A percentile compares a stretch with the other conserved stretches of the same genome.
These are phyloP conservation scores for Cylindrotheca closterium DNA, from an alignment of 108 stramenopile genomes.

Conservation along the genomic window DNA sequence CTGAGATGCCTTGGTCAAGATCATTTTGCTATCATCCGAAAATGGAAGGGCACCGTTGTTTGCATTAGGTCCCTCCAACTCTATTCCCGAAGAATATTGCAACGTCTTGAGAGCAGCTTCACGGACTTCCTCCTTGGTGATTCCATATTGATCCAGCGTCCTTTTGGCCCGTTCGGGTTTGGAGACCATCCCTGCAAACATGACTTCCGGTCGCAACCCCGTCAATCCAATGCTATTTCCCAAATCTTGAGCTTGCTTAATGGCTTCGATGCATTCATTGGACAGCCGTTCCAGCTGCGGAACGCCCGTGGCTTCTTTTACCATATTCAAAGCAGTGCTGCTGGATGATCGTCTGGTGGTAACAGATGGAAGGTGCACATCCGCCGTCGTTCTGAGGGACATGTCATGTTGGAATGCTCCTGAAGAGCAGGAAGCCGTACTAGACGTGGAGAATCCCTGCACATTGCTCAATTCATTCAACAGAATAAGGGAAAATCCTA, in stretches of 20 bases:
- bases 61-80: slow-evolving; percentile 12
- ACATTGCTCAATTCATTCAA: too few relatives aligned
- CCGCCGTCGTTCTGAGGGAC: too few relatives aligned
- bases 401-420: too few relatives aligned
- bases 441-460: too few relatives aligned
- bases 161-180: slow-evolving; percentile 58
- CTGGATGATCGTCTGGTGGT: not conserved
- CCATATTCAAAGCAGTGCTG: not conserved
- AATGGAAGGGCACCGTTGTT: slow-evolving; percentile 63
- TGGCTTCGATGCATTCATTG: slow-evolving; percentile 63
- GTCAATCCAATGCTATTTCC: slow-evolving; percentile 55
- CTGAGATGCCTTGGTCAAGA: slow-evolving; percentile 42
- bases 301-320: not conserved
- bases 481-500: too few relatives aligned
- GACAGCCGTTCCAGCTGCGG: slow-evolving; percentile 52
- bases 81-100: slow-evolving; percentile 10
- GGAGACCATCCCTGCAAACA: slow-evolving; percentile 59
- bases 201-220: slow-evolving; percentile 49
- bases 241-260: slow-evolving; percentile 50
- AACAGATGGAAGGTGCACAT: too few relatives aligned
- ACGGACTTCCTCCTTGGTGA: slow-evolving; percentile 38
- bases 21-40: slow-evolving; percentile 47
- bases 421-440: too few relatives aligned
- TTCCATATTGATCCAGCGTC: slow-evolving; percentile 49
- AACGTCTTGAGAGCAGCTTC: slow-evolving; percentile 24